These are phyloP conservation scores for Eimeria praecox DNA, from an alignment of 169 alveolate genomes.

Conservation along the genomic window DNA sequence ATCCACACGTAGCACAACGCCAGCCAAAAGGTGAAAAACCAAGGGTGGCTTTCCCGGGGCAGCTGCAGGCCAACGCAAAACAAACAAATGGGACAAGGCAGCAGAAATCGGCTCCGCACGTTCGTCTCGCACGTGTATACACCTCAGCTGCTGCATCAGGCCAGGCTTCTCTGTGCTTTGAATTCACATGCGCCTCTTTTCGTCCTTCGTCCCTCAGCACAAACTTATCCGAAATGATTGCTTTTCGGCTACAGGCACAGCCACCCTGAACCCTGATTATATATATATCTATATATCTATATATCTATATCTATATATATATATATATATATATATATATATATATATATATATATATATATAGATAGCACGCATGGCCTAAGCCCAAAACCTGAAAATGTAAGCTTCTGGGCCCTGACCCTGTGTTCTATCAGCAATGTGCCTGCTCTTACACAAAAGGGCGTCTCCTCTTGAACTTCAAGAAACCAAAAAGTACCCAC, in stretches of 20 bases:
- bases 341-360: neutral
- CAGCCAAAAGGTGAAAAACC: constrained; percentile 89
- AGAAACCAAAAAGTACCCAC: constrained; percentile 88
- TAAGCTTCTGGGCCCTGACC: too few species aligned
- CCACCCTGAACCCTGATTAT: too few species aligned
- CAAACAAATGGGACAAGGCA: neutral
- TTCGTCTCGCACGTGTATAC: neutral
- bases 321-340: constrained; percentile 12
- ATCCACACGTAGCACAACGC: constrained; percentile 89
- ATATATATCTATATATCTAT: neutral
- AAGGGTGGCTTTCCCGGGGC: constrained; percentile 88
- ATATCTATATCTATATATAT: neutral
- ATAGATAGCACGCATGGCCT: too few species aligned
- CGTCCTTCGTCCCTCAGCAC: too few species aligned
- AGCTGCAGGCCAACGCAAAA: constrained; percentile 53
- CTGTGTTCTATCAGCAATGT: neutral
- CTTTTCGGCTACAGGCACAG: too few species aligned
- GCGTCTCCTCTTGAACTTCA: constrained; percentile 85
- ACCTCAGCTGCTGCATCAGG: neutral
- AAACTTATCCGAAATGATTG: too few species aligned
- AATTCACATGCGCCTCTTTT: too few species aligned
- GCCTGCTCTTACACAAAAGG: constrained; percentile 80
- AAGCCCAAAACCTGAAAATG: too few species aligned
- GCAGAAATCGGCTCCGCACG: too few species aligned
- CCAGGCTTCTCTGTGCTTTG: too few species aligned